phyloP scores from a whole-genome alignment of 2,329 filamentous ascomycete genomes.

The Fusarium acutatum region DNA sequence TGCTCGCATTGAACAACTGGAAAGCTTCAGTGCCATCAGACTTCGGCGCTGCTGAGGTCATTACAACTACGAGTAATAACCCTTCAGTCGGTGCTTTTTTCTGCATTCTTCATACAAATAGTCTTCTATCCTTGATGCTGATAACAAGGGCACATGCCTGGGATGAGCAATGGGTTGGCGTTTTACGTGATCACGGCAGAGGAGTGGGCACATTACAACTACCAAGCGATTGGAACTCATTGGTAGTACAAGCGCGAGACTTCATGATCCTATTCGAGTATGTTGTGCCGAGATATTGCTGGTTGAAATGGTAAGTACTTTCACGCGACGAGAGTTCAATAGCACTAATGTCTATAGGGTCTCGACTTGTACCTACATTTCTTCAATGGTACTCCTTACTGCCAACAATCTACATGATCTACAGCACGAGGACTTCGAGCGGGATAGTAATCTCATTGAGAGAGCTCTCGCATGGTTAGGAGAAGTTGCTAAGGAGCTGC shows the following conservation, averaged over 20 bases:
- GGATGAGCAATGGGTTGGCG: not conserved
- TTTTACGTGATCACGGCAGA: not conserved
- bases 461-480: not conserved
- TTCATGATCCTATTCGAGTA: conserved; percentile 2
- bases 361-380: not conserved
- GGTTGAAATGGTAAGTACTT: not conserved
- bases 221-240: not conserved
- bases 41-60: not conserved
- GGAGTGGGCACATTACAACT: not conserved
- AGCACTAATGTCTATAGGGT: not conserved
- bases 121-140: not conserved
- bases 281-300: not conserved
- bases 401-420: not conserved
- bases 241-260: not conserved
- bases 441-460: not conserved
- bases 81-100: not conserved
- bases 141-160: not conserved
- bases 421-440: not conserved
- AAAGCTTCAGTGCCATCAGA: not conserved
- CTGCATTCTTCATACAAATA: not conserved
- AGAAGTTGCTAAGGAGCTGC: not conserved
- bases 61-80: not conserved
- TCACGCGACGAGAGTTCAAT: accelerated
- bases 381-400: not conserved
- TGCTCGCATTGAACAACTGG: not conserved